phyloP scores from a whole-genome alignment of 2,329 filamentous ascomycete species.

The Epichloe typhina region DNA sequence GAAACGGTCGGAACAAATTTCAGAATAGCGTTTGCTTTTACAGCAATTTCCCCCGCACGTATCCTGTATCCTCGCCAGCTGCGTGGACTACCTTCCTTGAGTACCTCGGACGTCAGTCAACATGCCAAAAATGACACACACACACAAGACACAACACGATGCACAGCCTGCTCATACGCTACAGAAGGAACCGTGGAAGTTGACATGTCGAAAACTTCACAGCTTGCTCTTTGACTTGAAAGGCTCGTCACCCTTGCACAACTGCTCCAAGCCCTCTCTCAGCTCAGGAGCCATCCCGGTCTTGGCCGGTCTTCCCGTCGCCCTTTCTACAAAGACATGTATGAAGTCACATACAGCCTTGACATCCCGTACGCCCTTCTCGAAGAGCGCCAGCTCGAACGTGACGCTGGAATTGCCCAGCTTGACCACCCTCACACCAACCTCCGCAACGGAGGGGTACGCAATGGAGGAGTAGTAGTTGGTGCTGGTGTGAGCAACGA shows the following conservation, averaged over 20 bases:
- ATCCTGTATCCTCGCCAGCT: no score
- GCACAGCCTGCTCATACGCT: no score
- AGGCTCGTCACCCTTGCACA: neutral
- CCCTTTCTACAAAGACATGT: constrained; percentile 77
- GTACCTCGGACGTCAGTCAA: no score
- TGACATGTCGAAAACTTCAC: neutral
- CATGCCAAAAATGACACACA: no score
- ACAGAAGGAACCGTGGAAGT: no score
- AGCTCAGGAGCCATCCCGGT: constrained; percentile 50
- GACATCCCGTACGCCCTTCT: constrained; percentile 56
- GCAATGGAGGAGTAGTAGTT: constrained; percentile 74
- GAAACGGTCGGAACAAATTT: no score
- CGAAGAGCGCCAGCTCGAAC: constrained; percentile 83
- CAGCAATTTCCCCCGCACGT: no score
- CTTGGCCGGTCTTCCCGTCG: constrained; percentile 51
- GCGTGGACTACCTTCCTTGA: no score
- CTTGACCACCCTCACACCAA: constrained; percentile 70
- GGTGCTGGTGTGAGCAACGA: constrained; percentile 76
- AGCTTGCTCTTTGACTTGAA: neutral
- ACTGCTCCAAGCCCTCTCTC: constrained; percentile 36
- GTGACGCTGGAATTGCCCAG: constrained; percentile 77
- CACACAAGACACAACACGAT: no score
- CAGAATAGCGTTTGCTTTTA: no score
- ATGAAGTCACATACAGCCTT: constrained; percentile 77
- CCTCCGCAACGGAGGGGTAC: constrained; percentile 70